These are phyloP conservation scores for Pseudomonodictys pantanalensis DNA, from an alignment of 495 filamentous ascomycete genomes.

Conservation along the genomic window DNA sequence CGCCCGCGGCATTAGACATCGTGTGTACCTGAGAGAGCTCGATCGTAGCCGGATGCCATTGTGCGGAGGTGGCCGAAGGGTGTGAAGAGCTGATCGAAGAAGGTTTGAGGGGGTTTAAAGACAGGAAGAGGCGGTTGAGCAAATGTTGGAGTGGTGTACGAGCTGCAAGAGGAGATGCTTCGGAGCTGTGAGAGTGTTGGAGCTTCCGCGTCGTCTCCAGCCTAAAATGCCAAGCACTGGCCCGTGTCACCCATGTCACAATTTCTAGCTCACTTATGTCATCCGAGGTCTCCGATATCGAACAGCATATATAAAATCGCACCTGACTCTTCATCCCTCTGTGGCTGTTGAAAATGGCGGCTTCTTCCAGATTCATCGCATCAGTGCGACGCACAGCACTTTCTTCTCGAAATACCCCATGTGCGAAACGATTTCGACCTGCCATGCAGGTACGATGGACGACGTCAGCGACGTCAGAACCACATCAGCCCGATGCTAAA, in stretches of 20 bases:
- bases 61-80: neutral
- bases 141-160: neutral
- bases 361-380: conserved; percentile 20
- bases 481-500: conserved; percentile 37
- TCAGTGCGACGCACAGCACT: conserved; percentile 23
- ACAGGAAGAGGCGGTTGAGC: neutral
- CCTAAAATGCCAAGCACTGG: conserved; percentile 14
- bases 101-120: neutral
- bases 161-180: conserved; percentile 2
- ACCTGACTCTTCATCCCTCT: neutral
- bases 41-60: conserved; percentile 46
- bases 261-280: neutral
- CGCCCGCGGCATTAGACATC: neutral
- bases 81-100: neutral
- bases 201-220: conserved; percentile 36
- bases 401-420: conserved; percentile 3
- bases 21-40: conserved; percentile 42
- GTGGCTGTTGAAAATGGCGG: conserved; percentile 19
- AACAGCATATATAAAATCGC: no score
- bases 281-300: no score
- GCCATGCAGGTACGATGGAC: conserved; percentile 28
- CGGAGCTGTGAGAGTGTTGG: conserved; percentile 32
- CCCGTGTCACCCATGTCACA: conserved; percentile 18
- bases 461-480: conserved; percentile 45
- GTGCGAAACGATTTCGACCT: conserved; percentile 11